phyloP scores from a whole-genome alignment of 2,329 filamentous ascomycete species.

The Magnaporthiopsis rhizophila region DNA sequence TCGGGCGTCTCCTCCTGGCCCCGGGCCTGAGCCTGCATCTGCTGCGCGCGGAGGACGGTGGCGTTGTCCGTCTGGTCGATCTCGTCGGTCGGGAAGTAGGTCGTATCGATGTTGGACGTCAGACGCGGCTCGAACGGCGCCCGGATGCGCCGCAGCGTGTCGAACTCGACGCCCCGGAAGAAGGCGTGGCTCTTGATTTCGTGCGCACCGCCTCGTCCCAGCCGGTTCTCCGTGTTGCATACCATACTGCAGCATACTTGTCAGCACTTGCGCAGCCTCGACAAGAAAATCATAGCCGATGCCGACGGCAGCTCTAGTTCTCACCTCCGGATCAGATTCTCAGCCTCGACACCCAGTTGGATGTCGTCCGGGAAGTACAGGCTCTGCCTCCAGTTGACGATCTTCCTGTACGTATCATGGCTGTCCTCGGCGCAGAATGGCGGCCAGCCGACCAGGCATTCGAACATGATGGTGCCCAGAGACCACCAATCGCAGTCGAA shows the following conservation, averaged over 20 bases:
- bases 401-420: constrained; percentile 97
- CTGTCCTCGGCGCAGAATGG: constrained; percentile 98
- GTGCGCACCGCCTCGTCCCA: constrained; percentile 77
- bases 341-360: constrained; percentile 77
- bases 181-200: constrained; percentile 93
- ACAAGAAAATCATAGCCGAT: constrained; percentile 4
- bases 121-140: constrained; percentile 94
- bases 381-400: constrained; percentile 95
- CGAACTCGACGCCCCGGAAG: constrained; percentile 95
- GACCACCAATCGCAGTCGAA: constrained; percentile 99
- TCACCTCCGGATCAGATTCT: constrained; percentile 86
- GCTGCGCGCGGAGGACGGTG: constrained; percentile 49
- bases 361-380: constrained; percentile 96
- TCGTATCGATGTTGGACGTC: constrained; percentile 88
- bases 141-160: constrained; percentile 82
- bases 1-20: constrained; percentile 72
- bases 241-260: constrained; percentile 59
- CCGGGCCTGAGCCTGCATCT: constrained; percentile 34
- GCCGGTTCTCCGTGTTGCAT: constrained; percentile 85
- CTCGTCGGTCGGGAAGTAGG: constrained; percentile 98
- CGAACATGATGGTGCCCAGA: constrained; percentile 98
- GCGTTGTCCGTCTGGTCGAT: constrained; percentile 84
- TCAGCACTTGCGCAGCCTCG: constrained; percentile 2
- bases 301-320: constrained; percentile 19
- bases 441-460: constrained; percentile 96